These are phyloP conservation scores for Aspergillus clavatus DNA, from an alignment of 2,329 filamentous ascomycete genomes.

Conservation along the genomic window DNA sequence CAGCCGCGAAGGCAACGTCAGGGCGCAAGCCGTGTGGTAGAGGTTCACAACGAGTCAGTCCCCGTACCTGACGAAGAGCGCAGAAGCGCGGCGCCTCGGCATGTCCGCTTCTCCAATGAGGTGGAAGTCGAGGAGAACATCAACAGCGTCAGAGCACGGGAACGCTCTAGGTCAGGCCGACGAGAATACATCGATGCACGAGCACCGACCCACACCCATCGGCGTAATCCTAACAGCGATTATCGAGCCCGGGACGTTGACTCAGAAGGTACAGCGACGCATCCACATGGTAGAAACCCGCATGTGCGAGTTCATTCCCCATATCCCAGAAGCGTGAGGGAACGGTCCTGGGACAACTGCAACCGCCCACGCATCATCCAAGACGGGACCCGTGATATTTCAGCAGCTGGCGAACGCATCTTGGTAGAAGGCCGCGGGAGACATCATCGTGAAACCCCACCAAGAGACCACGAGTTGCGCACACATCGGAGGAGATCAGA, in stretches of 20 bases:
- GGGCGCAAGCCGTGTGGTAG: slow-evolving; percentile 2
- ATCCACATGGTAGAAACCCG: slow-evolving; percentile 2
- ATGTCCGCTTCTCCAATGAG: slow-evolving; percentile 17
- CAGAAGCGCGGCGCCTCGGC: slow-evolving; percentile 5
- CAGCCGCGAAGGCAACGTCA: slow-evolving; percentile 4
- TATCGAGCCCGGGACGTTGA: neutral
- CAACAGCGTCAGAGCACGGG: slow-evolving; percentile 3
- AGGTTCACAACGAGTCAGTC: slow-evolving; percentile 11
- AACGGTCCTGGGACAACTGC: neutral
- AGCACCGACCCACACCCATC: neutral
- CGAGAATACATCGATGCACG: neutral
- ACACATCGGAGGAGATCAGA: slow-evolving; percentile 4
- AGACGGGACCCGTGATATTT: slow-evolving; percentile 20
- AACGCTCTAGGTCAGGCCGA: neutral
- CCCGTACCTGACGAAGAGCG: slow-evolving; percentile 4
- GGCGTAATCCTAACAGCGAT: neutral
- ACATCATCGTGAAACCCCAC: slow-evolving; percentile 7
- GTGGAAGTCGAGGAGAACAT: slow-evolving; percentile 12
- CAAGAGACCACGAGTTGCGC: slow-evolving; percentile 5
- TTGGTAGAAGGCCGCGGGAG: slow-evolving; percentile 12
- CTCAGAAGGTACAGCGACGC: neutral
- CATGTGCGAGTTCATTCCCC: slow-evolving; percentile 1
- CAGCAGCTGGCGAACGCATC: slow-evolving; percentile 16
- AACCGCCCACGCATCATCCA: slow-evolving; percentile 21
- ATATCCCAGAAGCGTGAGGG: slow-evolving; percentile 1